Conservation (phyloP, 805 yeast genomes). For the Clavispora carvajalis region DNA sequence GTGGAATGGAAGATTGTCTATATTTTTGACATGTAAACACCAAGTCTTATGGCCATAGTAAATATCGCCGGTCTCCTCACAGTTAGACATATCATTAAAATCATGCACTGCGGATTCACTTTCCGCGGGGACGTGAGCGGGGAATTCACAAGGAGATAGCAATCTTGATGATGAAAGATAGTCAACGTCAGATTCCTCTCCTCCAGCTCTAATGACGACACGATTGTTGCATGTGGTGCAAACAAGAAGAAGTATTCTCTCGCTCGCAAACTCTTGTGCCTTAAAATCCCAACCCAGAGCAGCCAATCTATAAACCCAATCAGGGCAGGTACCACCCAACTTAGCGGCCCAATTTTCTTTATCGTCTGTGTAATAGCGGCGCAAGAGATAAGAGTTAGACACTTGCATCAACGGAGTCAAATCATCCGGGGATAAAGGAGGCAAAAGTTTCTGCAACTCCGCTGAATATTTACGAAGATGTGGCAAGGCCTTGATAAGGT, state of each 20-base stretch:
- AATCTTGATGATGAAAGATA: not conserved
- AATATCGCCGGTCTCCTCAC: slow-evolving; percentile 6
- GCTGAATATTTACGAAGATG: not conserved
- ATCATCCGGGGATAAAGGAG: not conserved
- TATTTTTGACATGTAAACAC: slow-evolving; percentile 24
- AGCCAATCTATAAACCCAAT: slow-evolving; percentile 32
- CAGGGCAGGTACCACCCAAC: slow-evolving; percentile 21
- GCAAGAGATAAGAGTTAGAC: slow-evolving; percentile 30
- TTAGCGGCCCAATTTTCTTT: slow-evolving; percentile 28
- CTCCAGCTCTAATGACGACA: slow-evolving; percentile 11
- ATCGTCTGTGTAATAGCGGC: slow-evolving; percentile 26
- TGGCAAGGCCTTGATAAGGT: slow-evolving; percentile 22
- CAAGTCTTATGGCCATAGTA: slow-evolving; percentile 30
- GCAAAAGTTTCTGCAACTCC: not conserved
- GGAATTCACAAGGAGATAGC: not conserved
- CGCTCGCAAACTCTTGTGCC: slow-evolving; percentile 24
- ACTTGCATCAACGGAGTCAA: slow-evolving; percentile 14
- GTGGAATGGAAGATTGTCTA: slow-evolving; percentile 11
- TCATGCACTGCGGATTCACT: no score
- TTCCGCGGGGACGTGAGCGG: not conserved
- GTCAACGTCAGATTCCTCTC: not conserved
- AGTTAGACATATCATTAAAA: no score
- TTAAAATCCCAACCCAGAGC: slow-evolving; percentile 34
- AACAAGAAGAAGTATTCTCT: slow-evolving; percentile 25
- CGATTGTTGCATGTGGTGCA: slow-evolving; percentile 36